Evolutionary conservation across 2,329 filamentous ascomycete genomes (phyloP).

Genomic region (Microsporum canis): DNA sequence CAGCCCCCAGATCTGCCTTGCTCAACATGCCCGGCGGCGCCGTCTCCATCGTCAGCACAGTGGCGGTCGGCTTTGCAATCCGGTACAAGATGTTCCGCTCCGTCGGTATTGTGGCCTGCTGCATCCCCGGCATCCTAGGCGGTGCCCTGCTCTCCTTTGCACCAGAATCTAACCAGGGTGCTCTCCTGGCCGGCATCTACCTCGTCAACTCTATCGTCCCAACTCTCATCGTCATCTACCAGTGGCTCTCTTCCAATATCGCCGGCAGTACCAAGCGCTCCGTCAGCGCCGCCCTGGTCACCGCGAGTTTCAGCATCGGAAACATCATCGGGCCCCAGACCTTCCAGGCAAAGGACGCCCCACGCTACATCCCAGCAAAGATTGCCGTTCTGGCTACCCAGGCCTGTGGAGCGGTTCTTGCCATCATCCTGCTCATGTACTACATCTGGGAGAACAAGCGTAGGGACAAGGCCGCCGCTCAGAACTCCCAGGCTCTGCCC

Average conservation of each 20-base stretch:
- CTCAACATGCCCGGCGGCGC: slow-evolving; percentile 37
- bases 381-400: slow-evolving; percentile 9
- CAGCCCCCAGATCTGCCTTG: slow-evolving; percentile 31
- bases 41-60: slow-evolving; percentile 30
- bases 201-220: slow-evolving; percentile 25
- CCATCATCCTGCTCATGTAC: slow-evolving; percentile 18
- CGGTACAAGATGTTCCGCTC: slow-evolving; percentile 31
- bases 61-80: slow-evolving; percentile 30
- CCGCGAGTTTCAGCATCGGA: slow-evolving; percentile 34
- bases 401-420: slow-evolving; percentile 12
- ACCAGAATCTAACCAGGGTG: slow-evolving; percentile 28
- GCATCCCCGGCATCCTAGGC: slow-evolving; percentile 19
- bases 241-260: slow-evolving; percentile 37
- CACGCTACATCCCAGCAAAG: slow-evolving; percentile 15
- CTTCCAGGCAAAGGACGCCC: slow-evolving; percentile 33
- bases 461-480: slow-evolving; percentile 16
- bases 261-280: slow-evolving; percentile 41
- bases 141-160: slow-evolving; percentile 28
- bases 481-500: slow-evolving; percentile 9
- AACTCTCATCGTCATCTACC: slow-evolving; percentile 24
- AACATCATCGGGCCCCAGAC: slow-evolving; percentile 38
- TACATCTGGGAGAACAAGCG: slow-evolving; percentile 25
- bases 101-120: slow-evolving; percentile 31
- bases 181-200: slow-evolving; percentile 30
- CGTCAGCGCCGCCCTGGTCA: slow-evolving; percentile 35